A percentile compares a stretch with the other conserved stretches of the same genome.
Evolutionary conservation across 371 early-diverging fungal species (phyloP).

Genomic region (Rhizopus sp.): DNA sequence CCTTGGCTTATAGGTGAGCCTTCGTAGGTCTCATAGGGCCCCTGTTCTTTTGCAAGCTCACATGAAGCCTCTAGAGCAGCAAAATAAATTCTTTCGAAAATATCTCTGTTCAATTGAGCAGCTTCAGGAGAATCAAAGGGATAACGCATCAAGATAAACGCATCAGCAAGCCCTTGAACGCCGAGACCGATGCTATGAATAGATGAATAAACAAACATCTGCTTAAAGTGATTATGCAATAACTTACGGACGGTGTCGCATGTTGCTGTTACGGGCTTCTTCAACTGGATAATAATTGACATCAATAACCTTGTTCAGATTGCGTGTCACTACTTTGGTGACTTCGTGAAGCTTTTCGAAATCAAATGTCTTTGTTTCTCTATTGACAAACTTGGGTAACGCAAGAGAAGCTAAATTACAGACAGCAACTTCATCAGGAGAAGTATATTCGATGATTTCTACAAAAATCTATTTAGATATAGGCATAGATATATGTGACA

Average conservation of each 20-base stretch:
- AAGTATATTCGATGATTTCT: constrained; percentile 97
- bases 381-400: constrained; percentile 89
- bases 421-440: constrained; percentile 98
- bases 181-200: constrained; percentile 87
- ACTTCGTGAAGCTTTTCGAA: constrained; percentile 75
- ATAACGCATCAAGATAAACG: constrained; percentile 93
- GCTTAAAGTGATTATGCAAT: neutral
- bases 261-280: constrained; percentile 89
- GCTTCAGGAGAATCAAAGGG: constrained; percentile 98
- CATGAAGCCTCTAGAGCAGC: constrained; percentile 96
- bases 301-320: constrained; percentile 98
- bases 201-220: neutral
- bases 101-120: constrained; percentile 82
- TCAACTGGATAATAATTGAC: constrained; percentile 96
- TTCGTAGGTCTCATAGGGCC: constrained; percentile 89
- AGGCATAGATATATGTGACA: neutral
- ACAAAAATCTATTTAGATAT: neutral
- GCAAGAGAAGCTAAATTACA: constrained; percentile 99
- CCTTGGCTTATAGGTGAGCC: constrained; percentile 96
- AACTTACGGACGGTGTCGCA: constrained; percentile 89
- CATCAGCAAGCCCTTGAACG: constrained; percentile 99
- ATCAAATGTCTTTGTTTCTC: constrained; percentile 64
- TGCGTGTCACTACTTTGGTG: constrained; percentile 81
- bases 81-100: constrained; percentile 99
- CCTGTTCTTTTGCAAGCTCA: constrained; percentile 86